A percentile compares a stretch with the other conserved stretches of the same genome.
phyloP scores from a whole-genome alignment of 192 early-diverging fungal species.

The Coemansia sp. region DNA sequence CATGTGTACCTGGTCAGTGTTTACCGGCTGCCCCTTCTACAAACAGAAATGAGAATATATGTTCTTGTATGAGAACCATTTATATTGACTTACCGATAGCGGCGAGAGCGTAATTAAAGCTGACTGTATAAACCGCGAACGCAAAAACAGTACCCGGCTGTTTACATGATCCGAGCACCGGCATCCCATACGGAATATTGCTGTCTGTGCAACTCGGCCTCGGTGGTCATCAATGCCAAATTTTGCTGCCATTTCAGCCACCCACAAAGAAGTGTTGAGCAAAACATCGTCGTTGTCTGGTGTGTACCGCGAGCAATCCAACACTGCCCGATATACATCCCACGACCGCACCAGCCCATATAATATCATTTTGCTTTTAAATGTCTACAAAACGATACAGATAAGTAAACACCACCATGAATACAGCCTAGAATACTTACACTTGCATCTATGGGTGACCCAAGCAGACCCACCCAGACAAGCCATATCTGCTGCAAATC shows the following conservation, averaged over 20 bases:
- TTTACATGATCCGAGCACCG: constrained; percentile 34
- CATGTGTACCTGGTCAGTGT: constrained; percentile 30
- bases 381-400: constrained; percentile 1
- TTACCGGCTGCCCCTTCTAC: constrained; percentile 29
- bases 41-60: background rate
- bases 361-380: constrained; percentile 32
- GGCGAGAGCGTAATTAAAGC: constrained; percentile 38
- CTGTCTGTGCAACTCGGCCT: constrained; percentile 31
- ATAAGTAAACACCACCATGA: background rate
- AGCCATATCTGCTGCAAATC: constrained; percentile 38
- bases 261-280: constrained; percentile 39
- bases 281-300: constrained; percentile 45
- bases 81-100: constrained; percentile 22
- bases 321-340: constrained; percentile 42
- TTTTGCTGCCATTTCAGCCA: constrained; percentile 34
- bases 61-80: background rate
- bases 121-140: constrained; percentile 39
- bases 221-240: constrained; percentile 32
- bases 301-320: constrained; percentile 42
- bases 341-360: constrained; percentile 35
- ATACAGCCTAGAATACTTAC: constrained; percentile 8
- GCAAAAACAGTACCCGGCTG: constrained; percentile 35
- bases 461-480: constrained; percentile 37
- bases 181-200: constrained; percentile 45
- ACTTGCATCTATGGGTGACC: constrained; percentile 22